phyloP scores from a whole-genome alignment of 2,329 filamentous ascomycete genomes.

The Karstenula rhodostoma region DNA sequence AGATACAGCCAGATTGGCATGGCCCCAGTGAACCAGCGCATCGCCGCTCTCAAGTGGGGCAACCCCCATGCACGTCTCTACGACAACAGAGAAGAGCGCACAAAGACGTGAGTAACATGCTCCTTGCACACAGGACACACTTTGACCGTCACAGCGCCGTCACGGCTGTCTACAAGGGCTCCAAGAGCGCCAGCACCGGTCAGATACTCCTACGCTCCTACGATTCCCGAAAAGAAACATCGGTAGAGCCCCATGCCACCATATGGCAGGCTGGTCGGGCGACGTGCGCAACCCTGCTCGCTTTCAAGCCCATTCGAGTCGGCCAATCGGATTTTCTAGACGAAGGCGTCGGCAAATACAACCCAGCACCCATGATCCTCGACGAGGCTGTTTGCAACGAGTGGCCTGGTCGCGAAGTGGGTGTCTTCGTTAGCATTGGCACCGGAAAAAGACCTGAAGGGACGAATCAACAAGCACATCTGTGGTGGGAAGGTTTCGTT shows the following conservation, averaged over 20 bases:
- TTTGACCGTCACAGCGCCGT: constrained; percentile 70
- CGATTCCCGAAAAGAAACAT: constrained; percentile 89
- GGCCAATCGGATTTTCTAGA: constrained; percentile 95
- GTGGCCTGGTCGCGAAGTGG: constrained; percentile 92
- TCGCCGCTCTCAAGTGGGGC: constrained; percentile 67
- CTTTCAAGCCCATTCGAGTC: constrained; percentile 95
- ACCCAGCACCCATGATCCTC: constrained; percentile 82
- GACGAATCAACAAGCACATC: constrained; percentile 70
- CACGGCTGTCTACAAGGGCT: constrained; percentile 89
- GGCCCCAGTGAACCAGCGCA: constrained; percentile 64
- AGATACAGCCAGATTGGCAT: constrained; percentile 79
- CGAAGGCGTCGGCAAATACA: constrained; percentile 90
- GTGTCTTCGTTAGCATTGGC: constrained; percentile 92
- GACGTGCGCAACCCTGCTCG: constrained; percentile 88
- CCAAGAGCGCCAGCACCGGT: constrained; percentile 67
- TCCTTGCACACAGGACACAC: neutral
- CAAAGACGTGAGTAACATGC: constrained; percentile 78
- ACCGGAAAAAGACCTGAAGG: constrained; percentile 85
- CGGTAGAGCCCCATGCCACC: constrained; percentile 90
- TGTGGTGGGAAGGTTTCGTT: constrained; percentile 93
- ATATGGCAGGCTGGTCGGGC: constrained; percentile 97
- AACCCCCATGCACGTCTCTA: constrained; percentile 89
- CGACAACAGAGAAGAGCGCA: constrained; percentile 82
- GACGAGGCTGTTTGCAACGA: constrained; percentile 93
- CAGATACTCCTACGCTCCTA: constrained; percentile 88